Evolutionary conservation across 140 eudicot species (phyloP).

Genomic region (Cichorium intybus): DNA sequence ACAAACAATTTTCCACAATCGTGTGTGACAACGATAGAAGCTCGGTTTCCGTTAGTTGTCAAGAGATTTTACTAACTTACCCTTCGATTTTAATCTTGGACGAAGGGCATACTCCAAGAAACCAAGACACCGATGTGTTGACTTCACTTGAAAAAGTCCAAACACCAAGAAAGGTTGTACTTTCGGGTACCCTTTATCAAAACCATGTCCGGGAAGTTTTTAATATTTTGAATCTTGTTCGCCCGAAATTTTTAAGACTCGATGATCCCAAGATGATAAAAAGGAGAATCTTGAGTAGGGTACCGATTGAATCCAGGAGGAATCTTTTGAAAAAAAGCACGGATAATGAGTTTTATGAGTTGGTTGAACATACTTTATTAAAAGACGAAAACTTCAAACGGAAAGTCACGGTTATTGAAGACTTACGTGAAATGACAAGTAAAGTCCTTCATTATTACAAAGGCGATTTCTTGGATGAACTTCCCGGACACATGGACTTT

Average conservation of each 20-base stretch:
- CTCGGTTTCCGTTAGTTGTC: slow-evolving; percentile 52
- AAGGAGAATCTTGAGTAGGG: slow-evolving; percentile 73
- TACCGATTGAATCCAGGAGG: slow-evolving; percentile 40
- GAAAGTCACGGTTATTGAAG: slow-evolving; percentile 67
- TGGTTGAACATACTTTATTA: slow-evolving; percentile 67
- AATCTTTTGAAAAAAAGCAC: slow-evolving; percentile 36
- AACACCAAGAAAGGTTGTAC: slow-evolving; percentile 83
- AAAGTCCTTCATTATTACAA: slow-evolving; percentile 80
- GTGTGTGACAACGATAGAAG: slow-evolving; percentile 55
- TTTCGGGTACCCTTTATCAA: slow-evolving; percentile 91
- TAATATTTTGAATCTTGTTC: slow-evolving; percentile 80
- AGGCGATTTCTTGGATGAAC: slow-evolving; percentile 88
- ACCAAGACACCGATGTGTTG: slow-evolving; percentile 75
- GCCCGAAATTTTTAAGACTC: slow-evolving; percentile 69
- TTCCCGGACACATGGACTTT: slow-evolving; percentile 79
- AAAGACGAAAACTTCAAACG: slow-evolving; percentile 60
- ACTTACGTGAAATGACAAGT: slow-evolving; percentile 77
- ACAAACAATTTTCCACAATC: slow-evolving; percentile 82
- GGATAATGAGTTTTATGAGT: slow-evolving; percentile 61
- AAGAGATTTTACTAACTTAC: slow-evolving; percentile 49
- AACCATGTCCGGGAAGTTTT: slow-evolving; percentile 91
- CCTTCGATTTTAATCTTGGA: slow-evolving; percentile 80
- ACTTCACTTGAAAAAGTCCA: slow-evolving; percentile 71
- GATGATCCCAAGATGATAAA: slow-evolving; percentile 53
- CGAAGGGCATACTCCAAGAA: slow-evolving; percentile 96